Evolutionary conservation across 257 asterid genomes (phyloP).

Genomic region (Fraxinus anomala): DNA sequence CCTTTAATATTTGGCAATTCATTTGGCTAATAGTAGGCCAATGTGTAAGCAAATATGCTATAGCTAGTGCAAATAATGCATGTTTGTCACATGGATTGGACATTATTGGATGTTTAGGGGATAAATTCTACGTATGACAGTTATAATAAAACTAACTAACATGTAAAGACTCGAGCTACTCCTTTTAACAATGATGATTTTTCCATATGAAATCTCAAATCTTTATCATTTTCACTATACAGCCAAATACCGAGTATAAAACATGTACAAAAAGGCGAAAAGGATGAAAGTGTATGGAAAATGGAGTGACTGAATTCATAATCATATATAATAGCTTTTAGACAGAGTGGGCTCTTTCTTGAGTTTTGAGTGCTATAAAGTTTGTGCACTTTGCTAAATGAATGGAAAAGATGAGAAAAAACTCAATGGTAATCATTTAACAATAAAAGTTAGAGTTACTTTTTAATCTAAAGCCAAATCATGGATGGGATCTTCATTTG

Average conservation of each 20-base stretch:
- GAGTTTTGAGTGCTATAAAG: slow-evolving; percentile 37
- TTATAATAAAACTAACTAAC: no score
- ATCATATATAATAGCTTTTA: slow-evolving; percentile 39
- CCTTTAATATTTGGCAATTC: neutral
- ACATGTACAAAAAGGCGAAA: no score
- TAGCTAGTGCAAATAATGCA: slow-evolving; percentile 42
- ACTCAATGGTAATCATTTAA: slow-evolving; percentile 55
- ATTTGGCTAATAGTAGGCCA: slow-evolving; percentile 33
- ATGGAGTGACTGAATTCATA: slow-evolving; percentile 67
- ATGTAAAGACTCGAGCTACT: no score
- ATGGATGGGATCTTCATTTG: slow-evolving; percentile 41
- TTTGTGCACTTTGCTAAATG: slow-evolving; percentile 38
- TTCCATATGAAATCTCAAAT: no score
- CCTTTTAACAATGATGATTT: no score
- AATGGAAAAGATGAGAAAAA: slow-evolving; percentile 33
- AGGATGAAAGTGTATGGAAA: slow-evolving; percentile 10
- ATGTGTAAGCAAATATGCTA: slow-evolving; percentile 25
- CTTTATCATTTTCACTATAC: no score
- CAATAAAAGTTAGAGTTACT: slow-evolving; percentile 58
- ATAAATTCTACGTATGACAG: no score
- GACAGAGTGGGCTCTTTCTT: slow-evolving; percentile 60
- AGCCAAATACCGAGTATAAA: no score
- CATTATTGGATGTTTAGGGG: no score
- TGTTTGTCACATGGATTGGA: neutral
- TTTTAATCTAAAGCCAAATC: slow-evolving; percentile 62